phyloP scores from a whole-genome alignment of 2,329 filamentous ascomycete species.

The Diplodia sapinea region DNA sequence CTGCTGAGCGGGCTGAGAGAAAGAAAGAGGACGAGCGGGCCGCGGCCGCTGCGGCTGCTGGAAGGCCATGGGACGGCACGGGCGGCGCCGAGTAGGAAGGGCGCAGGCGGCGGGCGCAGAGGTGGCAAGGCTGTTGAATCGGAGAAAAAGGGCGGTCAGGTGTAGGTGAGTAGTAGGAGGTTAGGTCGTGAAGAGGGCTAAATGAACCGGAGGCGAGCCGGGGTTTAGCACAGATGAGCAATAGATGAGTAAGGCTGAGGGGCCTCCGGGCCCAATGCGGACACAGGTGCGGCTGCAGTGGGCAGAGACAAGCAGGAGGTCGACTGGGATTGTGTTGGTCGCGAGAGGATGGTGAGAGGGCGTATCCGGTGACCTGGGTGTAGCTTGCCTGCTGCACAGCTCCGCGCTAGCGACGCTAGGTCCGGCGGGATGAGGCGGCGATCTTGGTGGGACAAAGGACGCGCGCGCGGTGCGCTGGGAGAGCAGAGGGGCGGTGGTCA shows the following conservation, averaged over 20 bases:
- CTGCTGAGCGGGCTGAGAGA: slow-evolving; percentile 38
- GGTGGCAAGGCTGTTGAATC: neutral
- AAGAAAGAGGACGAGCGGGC: slow-evolving; percentile 44
- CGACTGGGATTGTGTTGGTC: neutral
- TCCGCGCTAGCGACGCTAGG: slow-evolving; percentile 19
- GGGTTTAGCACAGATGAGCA: slow-evolving; percentile 20
- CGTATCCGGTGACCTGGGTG: slow-evolving; percentile 20
- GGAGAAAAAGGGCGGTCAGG: neutral
- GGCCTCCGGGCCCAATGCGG: slow-evolving; percentile 18
- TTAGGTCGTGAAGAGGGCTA: neutral
- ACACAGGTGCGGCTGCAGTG: neutral
- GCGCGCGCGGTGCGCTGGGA: neutral
- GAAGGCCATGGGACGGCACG: slow-evolving; percentile 44
- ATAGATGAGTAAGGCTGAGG: slow-evolving; percentile 30
- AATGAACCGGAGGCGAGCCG: slow-evolving; percentile 1
- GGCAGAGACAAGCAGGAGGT: neutral
- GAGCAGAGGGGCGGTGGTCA: neutral
- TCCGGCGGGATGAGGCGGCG: slow-evolving; percentile 18
- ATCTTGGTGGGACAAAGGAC: slow-evolving; percentile 11
- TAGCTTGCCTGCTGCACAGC: slow-evolving; percentile 24
- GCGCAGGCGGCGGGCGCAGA: slow-evolving; percentile 3
- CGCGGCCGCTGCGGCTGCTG: slow-evolving; percentile 48
- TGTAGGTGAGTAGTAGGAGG: neutral
- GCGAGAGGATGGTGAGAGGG: slow-evolving; percentile 17
- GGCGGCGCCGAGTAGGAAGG: neutral